A percentile compares a stretch with the other conserved stretches of the same genome.
Evolutionary conservation across 805 yeast species (phyloP).

Genomic region (Spencermartinsiella europaea): DNA sequence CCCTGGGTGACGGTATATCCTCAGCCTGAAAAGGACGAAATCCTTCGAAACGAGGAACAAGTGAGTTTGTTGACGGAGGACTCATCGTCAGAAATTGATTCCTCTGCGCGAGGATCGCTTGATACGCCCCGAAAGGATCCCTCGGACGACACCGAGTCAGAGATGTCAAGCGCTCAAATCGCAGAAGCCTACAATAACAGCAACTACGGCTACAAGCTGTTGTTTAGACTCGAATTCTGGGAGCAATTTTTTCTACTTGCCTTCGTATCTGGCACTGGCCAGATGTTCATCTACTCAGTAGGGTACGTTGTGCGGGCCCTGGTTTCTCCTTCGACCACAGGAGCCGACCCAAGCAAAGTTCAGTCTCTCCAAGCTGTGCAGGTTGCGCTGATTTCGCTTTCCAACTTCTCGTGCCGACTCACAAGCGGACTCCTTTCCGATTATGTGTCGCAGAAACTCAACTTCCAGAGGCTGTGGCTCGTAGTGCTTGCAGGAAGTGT

Average conservation of each 20-base stretch:
- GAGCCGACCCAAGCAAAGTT: slow-evolving; percentile 13
- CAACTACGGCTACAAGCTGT: neutral
- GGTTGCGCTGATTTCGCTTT: slow-evolving; percentile 61
- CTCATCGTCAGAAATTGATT: neutral
- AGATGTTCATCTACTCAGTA: slow-evolving; percentile 66
- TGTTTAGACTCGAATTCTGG: slow-evolving; percentile 18
- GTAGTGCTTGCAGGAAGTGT: slow-evolving; percentile 57
- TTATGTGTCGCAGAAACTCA: slow-evolving; percentile 41
- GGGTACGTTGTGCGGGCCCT: slow-evolving; percentile 62
- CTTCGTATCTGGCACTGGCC: slow-evolving; percentile 60
- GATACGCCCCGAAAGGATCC: neutral
- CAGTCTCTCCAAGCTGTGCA: slow-evolving; percentile 62
- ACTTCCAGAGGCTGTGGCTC: slow-evolving; percentile 50
- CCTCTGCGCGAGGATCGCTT: neutral
- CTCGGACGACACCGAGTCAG: neutral
- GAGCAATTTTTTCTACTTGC: slow-evolving; percentile 39
- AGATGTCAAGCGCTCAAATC: neutral
- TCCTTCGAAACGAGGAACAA: neutral
- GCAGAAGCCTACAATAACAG: slow-evolving; percentile 8
- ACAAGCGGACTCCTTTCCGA: slow-evolving; percentile 62
- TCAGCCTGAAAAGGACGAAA: neutral
- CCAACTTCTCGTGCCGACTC: slow-evolving; percentile 63
- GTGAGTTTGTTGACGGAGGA: neutral
- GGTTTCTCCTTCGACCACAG: neutral
- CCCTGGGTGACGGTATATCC: slow-evolving; percentile 19